Base-by-base conservation (phyloP, 768 basidiomycete genomes). In the Porpolomopsis calyptriformis region DNA sequence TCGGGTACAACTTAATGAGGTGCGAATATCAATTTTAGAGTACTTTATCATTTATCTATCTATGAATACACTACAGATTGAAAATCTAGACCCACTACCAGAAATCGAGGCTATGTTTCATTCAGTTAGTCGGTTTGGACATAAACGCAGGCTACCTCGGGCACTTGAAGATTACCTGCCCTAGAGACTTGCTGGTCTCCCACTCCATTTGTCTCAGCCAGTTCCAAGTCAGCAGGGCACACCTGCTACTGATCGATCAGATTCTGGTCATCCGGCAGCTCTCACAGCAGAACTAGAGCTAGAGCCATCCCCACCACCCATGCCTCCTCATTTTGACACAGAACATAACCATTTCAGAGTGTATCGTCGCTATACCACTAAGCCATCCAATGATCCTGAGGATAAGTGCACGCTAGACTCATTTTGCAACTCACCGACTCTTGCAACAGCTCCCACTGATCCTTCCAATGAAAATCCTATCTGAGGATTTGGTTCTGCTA, bases 361-460 rank as follows among this genome's bases (percentile, higher is more conserved):
- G 3, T 62, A 56, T 45, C 50, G 52, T 10, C 47, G 55, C 2
- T 62, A 57, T 38, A 36, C 45, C 3, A 22, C 39, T 12, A 50
- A 35, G 14, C 56, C 57, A 2, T 40, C 49, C 4, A 48, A 29
- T n/a, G 49, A 54, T 18, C 56, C 59, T 6, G 58, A 59, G 11
- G 49, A 53, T 2, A 25, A 45, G 4, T 14, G 48, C 9, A 29
- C 45, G 3, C 51, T 54, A 19, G 47, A 51, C 31, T 44, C 49
- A 46, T 39, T 53, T n/a, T 58, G 52, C 33, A 46, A 54, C 9
- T 44, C 49, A 10, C 47, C 34, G 14, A 31, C 22, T 7, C 23
- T 11, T 20, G 22, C 33, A 33, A n/a, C 23, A 19, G 39, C 39
- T 34, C 29, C 40, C 18, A 42, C 25, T 25, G 24, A 34, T 26